These are phyloP conservation scores for Alternaria consortialis DNA, from an alignment of 2,329 filamentous ascomycete genomes.

Conservation along the genomic window DNA sequence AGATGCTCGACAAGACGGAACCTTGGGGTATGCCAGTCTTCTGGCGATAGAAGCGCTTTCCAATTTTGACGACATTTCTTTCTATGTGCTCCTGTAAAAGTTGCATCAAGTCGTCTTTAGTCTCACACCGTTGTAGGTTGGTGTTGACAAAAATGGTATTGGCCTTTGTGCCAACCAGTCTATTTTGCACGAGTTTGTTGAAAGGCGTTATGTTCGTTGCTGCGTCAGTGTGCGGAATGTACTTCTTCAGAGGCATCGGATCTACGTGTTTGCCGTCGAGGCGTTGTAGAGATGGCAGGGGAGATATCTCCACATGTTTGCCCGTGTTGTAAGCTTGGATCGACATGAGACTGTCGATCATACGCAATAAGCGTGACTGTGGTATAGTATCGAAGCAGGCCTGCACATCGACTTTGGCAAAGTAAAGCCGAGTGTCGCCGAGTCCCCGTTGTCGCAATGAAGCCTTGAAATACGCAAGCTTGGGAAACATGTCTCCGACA, in stretches of 20 bases:
- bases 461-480: conserved; percentile 74
- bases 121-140: conserved; percentile 65
- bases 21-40: conserved; percentile 92
- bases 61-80: conserved; percentile 85
- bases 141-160: conserved; percentile 82
- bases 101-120: conserved; percentile 68
- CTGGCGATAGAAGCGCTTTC: conserved; percentile 88
- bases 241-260: conserved; percentile 50
- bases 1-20: conserved; percentile 81
- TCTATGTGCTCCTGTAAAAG: conserved; percentile 82
- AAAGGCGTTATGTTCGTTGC: conserved; percentile 45
- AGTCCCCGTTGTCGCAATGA: conserved; percentile 52
- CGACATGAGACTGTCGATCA: conserved; percentile 68
- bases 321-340: conserved; percentile 72
- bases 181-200: conserved; percentile 40
- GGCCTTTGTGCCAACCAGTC: conserved; percentile 48
- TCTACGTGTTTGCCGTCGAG: conserved; percentile 40
- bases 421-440: conserved; percentile 68
- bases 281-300: conserved; percentile 50
- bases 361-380: conserved; percentile 73
- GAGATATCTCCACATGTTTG: conserved; percentile 77
- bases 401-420: conserved; percentile 91
- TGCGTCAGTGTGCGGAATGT: conserved; percentile 51
- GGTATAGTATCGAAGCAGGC: conserved; percentile 96
- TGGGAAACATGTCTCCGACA: conserved; percentile 78